These are phyloP conservation scores for Hypomontagnella submonticulosa DNA, from an alignment of 495 filamentous ascomycete species.

Conservation along the genomic window DNA sequence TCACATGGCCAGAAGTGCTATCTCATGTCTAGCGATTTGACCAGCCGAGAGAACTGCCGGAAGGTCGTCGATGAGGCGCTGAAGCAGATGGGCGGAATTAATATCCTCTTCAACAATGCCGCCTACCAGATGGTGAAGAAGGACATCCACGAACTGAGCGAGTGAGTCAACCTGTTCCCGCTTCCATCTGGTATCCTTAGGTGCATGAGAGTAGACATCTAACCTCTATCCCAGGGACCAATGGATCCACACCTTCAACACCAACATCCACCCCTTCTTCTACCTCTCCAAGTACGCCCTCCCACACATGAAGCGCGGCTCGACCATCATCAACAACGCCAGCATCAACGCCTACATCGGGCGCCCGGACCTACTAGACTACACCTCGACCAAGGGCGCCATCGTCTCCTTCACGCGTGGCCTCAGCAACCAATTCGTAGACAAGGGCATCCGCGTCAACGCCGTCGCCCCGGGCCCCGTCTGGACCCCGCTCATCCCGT, in stretches of 20 bases:
- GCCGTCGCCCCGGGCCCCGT: conserved; percentile 82
- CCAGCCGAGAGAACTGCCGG: conserved; percentile 71
- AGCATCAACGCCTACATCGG: conserved; percentile 86
- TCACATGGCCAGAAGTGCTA: conserved; percentile 71
- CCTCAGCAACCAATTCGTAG: conserved; percentile 77
- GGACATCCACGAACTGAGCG: conserved; percentile 77
- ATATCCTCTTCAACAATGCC: conserved; percentile 86
- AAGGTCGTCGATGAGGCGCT: conserved; percentile 74
- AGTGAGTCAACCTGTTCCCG: conserved; percentile 59
- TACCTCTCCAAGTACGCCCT: conserved; percentile 82
- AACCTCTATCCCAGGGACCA: conserved; percentile 65
- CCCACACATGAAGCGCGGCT: conserved; percentile 78
- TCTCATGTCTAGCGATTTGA: conserved; percentile 70
- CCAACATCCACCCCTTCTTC: conserved; percentile 79
- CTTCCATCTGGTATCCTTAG: neutral
- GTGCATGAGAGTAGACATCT: conserved; percentile 32
- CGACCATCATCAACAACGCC: conserved; percentile 86
- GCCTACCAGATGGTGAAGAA: conserved; percentile 78
- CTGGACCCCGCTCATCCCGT: conserved; percentile 85
- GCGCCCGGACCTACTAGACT: conserved; percentile 84
- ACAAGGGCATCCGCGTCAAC: conserved; percentile 83
- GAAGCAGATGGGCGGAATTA: conserved; percentile 71
- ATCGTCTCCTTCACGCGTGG: conserved; percentile 84
- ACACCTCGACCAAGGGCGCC: conserved; percentile 85
- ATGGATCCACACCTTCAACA: conserved; percentile 80